These are phyloP conservation scores for Backusella liffmaniae DNA, from an alignment of 192 early-diverging fungal species.

Conservation along the genomic window DNA sequence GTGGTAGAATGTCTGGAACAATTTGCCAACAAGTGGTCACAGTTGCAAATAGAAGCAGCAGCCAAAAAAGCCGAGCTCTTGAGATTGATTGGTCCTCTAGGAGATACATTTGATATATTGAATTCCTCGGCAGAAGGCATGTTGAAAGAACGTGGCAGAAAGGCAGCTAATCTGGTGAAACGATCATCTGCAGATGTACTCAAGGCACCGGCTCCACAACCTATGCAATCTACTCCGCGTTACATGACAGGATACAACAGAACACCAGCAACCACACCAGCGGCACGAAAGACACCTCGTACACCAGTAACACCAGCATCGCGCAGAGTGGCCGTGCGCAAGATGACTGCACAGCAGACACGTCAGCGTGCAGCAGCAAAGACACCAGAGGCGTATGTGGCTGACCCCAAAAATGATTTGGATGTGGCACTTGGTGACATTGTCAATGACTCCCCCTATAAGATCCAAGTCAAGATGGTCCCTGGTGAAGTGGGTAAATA, in stretches of 20 bases:
- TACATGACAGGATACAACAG: conserved; percentile 7
- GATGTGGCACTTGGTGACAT: conserved; percentile 60
- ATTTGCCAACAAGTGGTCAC: conserved; percentile 47
- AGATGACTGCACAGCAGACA: not conserved
- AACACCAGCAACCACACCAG: not conserved
- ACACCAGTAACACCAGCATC: conserved; percentile 11
- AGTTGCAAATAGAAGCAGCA: conserved; percentile 40
- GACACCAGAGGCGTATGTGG: conserved; percentile 32
- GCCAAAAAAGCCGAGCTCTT: conserved; percentile 45
- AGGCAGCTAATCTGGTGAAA: conserved; percentile 4
- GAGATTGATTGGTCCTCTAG: conserved; percentile 19
- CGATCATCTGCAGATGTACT: not conserved
- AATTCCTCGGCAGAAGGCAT: not conserved
- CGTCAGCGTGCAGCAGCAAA: not conserved
- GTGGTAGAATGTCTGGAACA: conserved; percentile 41
- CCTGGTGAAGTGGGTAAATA: conserved; percentile 59
- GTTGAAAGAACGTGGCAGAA: conserved; percentile 11
- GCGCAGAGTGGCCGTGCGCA: not conserved
- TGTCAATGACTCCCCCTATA: conserved; percentile 58
- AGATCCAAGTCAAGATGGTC: conserved; percentile 47
- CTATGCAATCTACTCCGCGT: conserved; percentile 12
- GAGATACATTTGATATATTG: conserved; percentile 16
- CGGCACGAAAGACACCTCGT: not conserved
- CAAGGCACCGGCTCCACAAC: conserved; percentile 4
- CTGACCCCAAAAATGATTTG: conserved; percentile 54